Evolutionary conservation across 2,329 filamentous ascomycete species (phyloP).

Genomic region (Aspergillus pseudoglaucus): DNA sequence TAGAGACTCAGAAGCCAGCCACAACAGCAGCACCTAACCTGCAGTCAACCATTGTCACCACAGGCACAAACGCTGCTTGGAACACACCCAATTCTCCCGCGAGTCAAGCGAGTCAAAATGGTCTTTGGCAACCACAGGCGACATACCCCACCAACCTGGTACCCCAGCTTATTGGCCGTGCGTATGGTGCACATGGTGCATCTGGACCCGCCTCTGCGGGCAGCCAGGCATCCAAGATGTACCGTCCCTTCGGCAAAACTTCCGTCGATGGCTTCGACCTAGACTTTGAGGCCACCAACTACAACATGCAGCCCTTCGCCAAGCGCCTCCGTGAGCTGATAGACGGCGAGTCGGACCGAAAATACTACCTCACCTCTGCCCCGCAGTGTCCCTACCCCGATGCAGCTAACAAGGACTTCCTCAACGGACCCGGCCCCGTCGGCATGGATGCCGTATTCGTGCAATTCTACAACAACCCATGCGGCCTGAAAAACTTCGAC

Average conservation of each 20-base stretch:
- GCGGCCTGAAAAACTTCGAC: conserved; percentile 51
- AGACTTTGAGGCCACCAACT: conserved; percentile 59
- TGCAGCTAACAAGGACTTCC: conserved; percentile 50
- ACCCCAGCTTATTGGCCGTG: no score
- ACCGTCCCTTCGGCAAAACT: conserved; percentile 60
- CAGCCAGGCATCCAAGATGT: not conserved
- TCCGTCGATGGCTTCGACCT: conserved; percentile 71
- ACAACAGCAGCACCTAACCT: no score
- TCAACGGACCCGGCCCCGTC: conserved; percentile 47
- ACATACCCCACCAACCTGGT: no score
- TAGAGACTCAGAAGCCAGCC: no score
- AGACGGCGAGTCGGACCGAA: conserved; percentile 46
- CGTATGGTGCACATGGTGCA: no score
- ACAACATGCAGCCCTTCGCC: conserved; percentile 58
- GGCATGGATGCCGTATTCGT: conserved; percentile 56
- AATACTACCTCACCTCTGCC: conserved; percentile 57
- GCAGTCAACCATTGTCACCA: no score
- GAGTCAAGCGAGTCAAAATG: no score
- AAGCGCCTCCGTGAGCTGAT: conserved; percentile 51
- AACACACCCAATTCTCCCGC: no score
- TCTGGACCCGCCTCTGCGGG: no score
- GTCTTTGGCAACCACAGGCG: no score
- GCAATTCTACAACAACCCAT: conserved; percentile 66
- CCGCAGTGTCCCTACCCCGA: conserved; percentile 66
- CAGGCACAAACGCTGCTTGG: no score